A percentile compares a stretch with the other conserved stretches of the same genome.
Conservation (phyloP, 2,329 filamentous ascomycete genomes). For the Fusarium musae region DNA sequence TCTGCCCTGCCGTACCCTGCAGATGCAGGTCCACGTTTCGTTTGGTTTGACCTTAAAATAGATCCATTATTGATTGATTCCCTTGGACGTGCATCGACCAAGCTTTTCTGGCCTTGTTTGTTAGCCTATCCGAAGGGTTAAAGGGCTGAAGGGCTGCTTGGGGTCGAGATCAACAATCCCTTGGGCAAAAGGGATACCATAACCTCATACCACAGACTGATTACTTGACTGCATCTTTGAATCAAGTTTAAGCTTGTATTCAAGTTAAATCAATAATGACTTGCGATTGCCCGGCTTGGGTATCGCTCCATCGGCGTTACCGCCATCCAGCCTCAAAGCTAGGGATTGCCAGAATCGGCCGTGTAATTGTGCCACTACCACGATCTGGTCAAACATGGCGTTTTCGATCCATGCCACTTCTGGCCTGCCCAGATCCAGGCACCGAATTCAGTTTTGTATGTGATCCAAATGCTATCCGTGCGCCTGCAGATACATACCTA, state of each 20-base stretch:
- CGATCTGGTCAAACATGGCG: slow-evolving; percentile 29
- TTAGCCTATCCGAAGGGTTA: not conserved
- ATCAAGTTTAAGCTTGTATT: not conserved
- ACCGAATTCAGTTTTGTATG: slow-evolving; percentile 7
- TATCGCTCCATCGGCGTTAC: not conserved
- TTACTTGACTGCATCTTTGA: not conserved
- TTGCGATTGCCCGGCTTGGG: not conserved
- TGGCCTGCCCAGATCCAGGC: slow-evolving; percentile 27
- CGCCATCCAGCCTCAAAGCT: not conserved
- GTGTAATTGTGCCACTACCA: slow-evolving; percentile 16
- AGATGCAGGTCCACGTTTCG: not conserved
- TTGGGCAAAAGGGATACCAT: not conserved
- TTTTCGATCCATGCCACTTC: slow-evolving; percentile 24
- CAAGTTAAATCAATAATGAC: not conserved
- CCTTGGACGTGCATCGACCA: not conserved
- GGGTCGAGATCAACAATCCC: not conserved
- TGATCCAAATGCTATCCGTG: not conserved
- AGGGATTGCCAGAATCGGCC: not conserved
- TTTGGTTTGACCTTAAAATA: slow-evolving; percentile 34
- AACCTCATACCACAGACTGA: not conserved
- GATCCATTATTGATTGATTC: slow-evolving; percentile 20
- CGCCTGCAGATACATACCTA: not conserved
- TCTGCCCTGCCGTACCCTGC: not conserved
- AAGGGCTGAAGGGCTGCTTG: not conserved
- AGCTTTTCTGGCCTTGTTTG: not conserved